These are phyloP conservation scores for Rosa chinensis DNA, from an alignment of 306 rosid species.

Conservation along the genomic window DNA sequence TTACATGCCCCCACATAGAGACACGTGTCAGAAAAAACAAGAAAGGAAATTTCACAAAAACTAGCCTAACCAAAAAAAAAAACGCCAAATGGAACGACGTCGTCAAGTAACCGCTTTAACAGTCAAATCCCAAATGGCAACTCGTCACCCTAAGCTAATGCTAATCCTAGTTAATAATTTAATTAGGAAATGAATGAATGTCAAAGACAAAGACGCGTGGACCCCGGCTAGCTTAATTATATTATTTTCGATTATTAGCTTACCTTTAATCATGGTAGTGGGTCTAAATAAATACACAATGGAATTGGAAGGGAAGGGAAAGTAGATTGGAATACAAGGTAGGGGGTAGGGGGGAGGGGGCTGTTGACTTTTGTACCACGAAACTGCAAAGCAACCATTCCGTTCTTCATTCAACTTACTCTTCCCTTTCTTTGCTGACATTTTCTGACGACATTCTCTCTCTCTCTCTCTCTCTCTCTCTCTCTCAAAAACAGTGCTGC, in stretches of 20 bases:
- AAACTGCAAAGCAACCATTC: background rate
- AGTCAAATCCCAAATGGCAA: too few relatives aligned
- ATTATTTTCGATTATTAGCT: background rate
- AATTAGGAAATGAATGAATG: background rate
- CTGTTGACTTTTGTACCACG: slow-evolving; percentile 10
- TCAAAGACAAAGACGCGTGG: background rate
- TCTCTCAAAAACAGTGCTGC: too few relatives aligned
- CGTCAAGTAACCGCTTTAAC: background rate
- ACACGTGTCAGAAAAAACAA: background rate
- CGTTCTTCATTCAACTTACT: background rate
- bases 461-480: too few relatives aligned
- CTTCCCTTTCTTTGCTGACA: background rate
- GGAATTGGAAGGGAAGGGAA: too few relatives aligned
- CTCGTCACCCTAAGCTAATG: too few relatives aligned
- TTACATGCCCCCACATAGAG: too few relatives aligned
- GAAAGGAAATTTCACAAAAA: background rate
- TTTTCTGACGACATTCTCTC: background rate
- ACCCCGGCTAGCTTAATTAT: background rate
- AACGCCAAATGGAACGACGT: background rate
- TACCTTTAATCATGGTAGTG: background rate
- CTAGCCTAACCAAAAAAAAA: too few relatives aligned
- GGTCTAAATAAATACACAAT: background rate
- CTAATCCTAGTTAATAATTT: too few relatives aligned
- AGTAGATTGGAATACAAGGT: background rate
- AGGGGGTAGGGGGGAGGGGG: background rate